These are phyloP conservation scores for Boletus edulis DNA, from an alignment of 768 basidiomycete species.

Conservation along the genomic window DNA sequence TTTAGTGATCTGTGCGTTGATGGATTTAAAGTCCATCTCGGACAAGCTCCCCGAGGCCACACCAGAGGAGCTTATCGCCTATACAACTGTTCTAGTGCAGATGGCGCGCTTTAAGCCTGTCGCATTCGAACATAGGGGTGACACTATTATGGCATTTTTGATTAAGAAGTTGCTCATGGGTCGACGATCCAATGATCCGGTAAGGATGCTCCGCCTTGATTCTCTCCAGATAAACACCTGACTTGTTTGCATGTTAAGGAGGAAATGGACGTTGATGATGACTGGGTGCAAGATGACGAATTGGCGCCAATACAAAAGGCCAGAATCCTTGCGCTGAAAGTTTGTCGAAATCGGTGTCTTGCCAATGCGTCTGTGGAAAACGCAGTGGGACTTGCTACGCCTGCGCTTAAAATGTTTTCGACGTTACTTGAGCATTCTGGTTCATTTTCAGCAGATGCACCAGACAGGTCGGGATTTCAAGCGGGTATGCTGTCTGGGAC, in stretches of 20 bases:
- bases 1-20: not conserved
- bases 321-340: constrained; percentile 74
- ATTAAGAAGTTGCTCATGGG: constrained; percentile 69
- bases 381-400: constrained; percentile 65
- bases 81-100: constrained; percentile 71
- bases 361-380: constrained; percentile 58
- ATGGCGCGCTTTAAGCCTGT: constrained; percentile 65
- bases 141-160: constrained; percentile 68
- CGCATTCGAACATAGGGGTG: constrained; percentile 77
- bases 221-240: not conserved
- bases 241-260: constrained; percentile 38
- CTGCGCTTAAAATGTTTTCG: constrained; percentile 74
- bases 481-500: not conserved
- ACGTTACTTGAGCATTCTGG: constrained; percentile 71
- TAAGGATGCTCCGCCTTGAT: constrained; percentile 30
- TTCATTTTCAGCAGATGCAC: constrained; percentile 52
- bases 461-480: constrained; percentile 44
- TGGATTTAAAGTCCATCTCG: constrained; percentile 51
- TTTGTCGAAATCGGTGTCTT: constrained; percentile 78
- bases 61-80: constrained; percentile 57
- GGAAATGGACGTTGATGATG: constrained; percentile 56
- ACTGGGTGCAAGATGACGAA: constrained; percentile 75
- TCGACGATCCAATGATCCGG: constrained; percentile 43
- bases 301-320: constrained; percentile 59
- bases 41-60: constrained; percentile 45